Percentiles rank a stretch among this genome's conserved stretches.
phyloP scores from a whole-genome alignment of 2,329 filamentous ascomycete species.

The Botrytis squamosa region DNA sequence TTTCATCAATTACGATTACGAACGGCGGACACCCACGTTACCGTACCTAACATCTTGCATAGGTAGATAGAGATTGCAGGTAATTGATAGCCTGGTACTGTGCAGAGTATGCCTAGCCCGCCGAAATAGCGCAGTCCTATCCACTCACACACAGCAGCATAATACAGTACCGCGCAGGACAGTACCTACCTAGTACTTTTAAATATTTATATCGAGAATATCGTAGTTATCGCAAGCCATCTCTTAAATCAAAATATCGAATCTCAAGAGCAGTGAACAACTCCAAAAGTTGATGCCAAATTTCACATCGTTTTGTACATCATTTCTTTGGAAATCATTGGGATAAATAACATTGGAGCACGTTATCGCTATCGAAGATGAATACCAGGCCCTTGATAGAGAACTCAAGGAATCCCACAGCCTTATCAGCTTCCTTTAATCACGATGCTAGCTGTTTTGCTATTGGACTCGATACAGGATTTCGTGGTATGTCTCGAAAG shows the following conservation, averaged over 20 bases:
- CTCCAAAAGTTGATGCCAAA: not conserved
- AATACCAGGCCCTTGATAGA: constrained; percentile 87
- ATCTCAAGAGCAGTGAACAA: not conserved
- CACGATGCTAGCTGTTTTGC: constrained; percentile 81
- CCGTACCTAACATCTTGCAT: not conserved
- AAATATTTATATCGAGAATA: not conserved
- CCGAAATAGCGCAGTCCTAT: not conserved
- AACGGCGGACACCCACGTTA: not conserved
- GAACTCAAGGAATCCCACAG: constrained; percentile 68
- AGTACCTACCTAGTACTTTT: not conserved
- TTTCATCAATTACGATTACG: not conserved
- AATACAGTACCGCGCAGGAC: not conserved
- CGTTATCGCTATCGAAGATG: constrained; percentile 54
- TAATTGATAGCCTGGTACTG: not conserved
- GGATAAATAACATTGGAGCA: not conserved
- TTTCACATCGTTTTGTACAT: not conserved
- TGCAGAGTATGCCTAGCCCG: not conserved
- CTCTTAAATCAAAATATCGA: not conserved
- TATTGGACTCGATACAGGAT: constrained; percentile 81
- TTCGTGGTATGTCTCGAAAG: constrained; percentile 62
- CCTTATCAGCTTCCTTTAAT: constrained; percentile 84
- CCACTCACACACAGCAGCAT: not conserved
- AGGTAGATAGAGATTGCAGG: not conserved
- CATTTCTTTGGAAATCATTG: not conserved
- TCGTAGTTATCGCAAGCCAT: not conserved